These are phyloP conservation scores for Dioscorea zingiberensis DNA, from an alignment of 106 monocot species.

Conservation along the genomic window DNA sequence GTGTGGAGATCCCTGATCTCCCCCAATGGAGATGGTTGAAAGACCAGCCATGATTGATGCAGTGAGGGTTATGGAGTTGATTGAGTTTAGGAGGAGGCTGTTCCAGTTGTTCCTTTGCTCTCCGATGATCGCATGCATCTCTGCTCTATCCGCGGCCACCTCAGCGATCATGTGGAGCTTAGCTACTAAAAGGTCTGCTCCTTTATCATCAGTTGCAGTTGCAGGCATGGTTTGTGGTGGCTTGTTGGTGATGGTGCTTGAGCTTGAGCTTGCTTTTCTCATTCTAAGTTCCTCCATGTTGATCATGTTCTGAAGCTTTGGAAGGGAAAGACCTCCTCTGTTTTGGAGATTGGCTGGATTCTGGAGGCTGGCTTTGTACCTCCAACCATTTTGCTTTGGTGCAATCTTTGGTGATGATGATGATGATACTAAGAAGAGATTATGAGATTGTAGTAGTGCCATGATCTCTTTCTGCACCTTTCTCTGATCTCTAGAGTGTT, in stretches of 20 bases:
- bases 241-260: neutral
- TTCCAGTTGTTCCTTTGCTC: slow-evolving; percentile 80
- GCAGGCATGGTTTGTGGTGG: too few species aligned
- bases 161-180: slow-evolving; percentile 59
- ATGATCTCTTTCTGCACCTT: neutral
- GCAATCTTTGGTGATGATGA: neutral
- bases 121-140: slow-evolving; percentile 81
- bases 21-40: slow-evolving; percentile 7
- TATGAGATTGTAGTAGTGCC: slow-evolving; percentile 1
- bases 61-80: slow-evolving; percentile 39
- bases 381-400: too few species aligned
- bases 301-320: neutral
- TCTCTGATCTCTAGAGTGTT: too few species aligned
- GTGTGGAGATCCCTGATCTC: neutral
- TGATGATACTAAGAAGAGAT: neutral
- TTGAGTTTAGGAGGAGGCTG: slow-evolving; percentile 48
- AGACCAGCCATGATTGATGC: slow-evolving; percentile 60
- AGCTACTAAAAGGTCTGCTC: neutral
- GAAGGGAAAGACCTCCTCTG: neutral
- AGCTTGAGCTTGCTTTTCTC: neutral
- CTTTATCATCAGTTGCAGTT: too few species aligned
- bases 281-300: neutral
- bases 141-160: slow-evolving; percentile 60
- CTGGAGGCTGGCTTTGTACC: neutral
- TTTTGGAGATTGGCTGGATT: neutral